Evolutionary conservation across 2,329 filamentous ascomycete genomes (phyloP).

Genomic region (Exophiala spinifera): DNA sequence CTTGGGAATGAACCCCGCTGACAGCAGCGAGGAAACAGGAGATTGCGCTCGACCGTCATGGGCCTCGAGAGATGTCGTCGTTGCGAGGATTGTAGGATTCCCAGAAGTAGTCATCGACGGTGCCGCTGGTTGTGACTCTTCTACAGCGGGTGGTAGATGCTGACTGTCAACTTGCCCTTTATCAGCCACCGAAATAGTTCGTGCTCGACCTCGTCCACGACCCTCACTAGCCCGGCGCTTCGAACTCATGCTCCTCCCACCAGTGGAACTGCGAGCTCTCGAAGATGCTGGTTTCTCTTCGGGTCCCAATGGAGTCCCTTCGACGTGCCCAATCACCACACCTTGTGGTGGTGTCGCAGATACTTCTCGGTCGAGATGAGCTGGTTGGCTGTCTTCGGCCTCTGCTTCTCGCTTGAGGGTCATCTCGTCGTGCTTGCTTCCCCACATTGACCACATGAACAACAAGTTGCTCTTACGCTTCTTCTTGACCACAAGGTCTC

Average conservation of each 20-base stretch:
- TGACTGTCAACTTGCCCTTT: constrained; percentile 23
- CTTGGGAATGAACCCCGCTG: constrained; percentile 23
- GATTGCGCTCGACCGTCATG: background rate
- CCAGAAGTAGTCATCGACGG: background rate
- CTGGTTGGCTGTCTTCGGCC: constrained; percentile 6
- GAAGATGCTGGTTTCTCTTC: background rate
- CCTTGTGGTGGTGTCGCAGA: background rate
- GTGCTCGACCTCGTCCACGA: constrained; percentile 12
- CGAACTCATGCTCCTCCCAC: constrained; percentile 9
- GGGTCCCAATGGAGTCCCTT: background rate
- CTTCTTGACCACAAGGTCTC: constrained; percentile 39
- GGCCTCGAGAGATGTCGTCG: background rate
- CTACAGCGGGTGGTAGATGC: background rate
- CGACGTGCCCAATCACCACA: background rate
- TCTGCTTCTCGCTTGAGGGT: constrained; percentile 51
- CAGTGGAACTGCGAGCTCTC: constrained; percentile 1
- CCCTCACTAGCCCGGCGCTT: constrained; percentile 10
- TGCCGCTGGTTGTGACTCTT: background rate
- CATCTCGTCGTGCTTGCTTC: constrained; percentile 79
- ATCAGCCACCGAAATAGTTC: constrained; percentile 25
- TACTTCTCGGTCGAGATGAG: background rate
- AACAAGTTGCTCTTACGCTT: constrained; percentile 69
- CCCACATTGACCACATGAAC: constrained; percentile 82
- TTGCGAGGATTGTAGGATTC: background rate
- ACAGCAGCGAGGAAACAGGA: constrained; percentile 14